These are phyloP conservation scores for Amanita exitialis DNA, from an alignment of 768 basidiomycete genomes.

Conservation along the genomic window DNA sequence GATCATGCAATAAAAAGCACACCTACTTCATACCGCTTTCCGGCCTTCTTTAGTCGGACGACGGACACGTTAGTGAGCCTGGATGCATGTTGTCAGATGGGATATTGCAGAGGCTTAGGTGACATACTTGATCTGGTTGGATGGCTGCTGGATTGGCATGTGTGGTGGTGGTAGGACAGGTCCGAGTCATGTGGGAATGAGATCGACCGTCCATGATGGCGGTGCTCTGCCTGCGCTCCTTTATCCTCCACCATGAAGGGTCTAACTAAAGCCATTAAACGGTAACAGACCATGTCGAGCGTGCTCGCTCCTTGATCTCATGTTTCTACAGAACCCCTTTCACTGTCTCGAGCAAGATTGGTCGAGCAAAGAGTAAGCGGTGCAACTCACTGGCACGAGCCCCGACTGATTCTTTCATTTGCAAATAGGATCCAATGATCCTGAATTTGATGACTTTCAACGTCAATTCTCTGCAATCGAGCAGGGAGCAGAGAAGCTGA, in stretches of 20 bases:
- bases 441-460: constrained; percentile 84
- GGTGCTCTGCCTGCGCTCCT: neutral
- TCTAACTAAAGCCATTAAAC: constrained; percentile 63
- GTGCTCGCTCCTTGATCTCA: neutral
- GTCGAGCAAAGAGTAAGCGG: constrained; percentile 82
- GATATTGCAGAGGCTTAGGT: neutral
- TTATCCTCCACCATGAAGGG: constrained; percentile 61
- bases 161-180: neutral
- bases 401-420: neutral
- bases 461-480: constrained; percentile 73
- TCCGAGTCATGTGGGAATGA: neutral
- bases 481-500: constrained; percentile 73
- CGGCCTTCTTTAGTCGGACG: constrained; percentile 92
- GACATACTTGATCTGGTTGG: constrained; percentile 77
- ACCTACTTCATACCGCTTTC: constrained; percentile 90
- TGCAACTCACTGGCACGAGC: neutral
- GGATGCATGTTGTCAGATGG: constrained; percentile 3
- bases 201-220: neutral
- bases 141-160: constrained; percentile 73
- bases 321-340: constrained; percentile 68
- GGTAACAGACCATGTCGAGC: constrained; percentile 32
- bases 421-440: constrained; percentile 60
- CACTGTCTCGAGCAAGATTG: constrained; percentile 76
- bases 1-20: constrained; percentile 1
- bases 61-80: constrained; percentile 97